Percentiles rank a stretch among this genome's conserved stretches.
Evolutionary conservation across 805 yeast species (phyloP).

Genomic region (Jamesozyma hellenica): DNA sequence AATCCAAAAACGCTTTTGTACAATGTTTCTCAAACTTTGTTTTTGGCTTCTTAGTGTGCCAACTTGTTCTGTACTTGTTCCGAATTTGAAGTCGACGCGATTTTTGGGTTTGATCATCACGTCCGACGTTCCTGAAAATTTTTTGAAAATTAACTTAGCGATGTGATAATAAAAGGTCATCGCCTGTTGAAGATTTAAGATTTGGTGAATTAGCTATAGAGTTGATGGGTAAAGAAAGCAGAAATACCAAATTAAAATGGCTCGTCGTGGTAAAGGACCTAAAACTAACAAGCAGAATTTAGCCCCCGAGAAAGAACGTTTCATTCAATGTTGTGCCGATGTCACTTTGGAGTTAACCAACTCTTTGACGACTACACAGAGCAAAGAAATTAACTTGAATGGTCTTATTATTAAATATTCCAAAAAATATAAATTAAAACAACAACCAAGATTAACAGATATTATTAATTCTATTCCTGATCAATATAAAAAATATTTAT

Average conservation of each 20-base stretch:
- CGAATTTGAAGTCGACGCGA: no score
- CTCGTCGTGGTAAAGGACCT: slow-evolving; percentile 31
- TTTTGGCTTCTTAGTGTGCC: no score
- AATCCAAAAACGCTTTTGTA: no score
- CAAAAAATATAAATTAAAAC: slow-evolving; percentile 80
- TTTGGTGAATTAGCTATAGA: no score
- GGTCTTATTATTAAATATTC: slow-evolving; percentile 79
- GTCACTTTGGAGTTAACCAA: slow-evolving; percentile 77
- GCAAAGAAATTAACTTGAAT: slow-evolving; percentile 59
- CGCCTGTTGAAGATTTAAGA: no score
- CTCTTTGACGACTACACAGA: slow-evolving; percentile 50
- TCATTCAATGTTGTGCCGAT: slow-evolving; percentile 86
- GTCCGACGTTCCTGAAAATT: no score
- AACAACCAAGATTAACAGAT: slow-evolving; percentile 91
- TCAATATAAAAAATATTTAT: slow-evolving; percentile 79
- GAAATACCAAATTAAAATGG: slow-evolving; percentile 25
- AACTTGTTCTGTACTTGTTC: no score
- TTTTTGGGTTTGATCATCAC: no score
- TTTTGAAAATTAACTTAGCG: no score
- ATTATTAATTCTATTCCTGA: slow-evolving; percentile 93
- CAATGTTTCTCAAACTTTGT: no score
- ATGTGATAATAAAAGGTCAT: no score
- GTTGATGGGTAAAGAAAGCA: no score
- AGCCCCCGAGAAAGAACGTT: slow-evolving; percentile 88
- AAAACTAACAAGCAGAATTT: slow-evolving; percentile 47